These are phyloP conservation scores for Malbranchea zuffiana DNA, from an alignment of 2,329 filamentous ascomycete genomes.

Conservation along the genomic window DNA sequence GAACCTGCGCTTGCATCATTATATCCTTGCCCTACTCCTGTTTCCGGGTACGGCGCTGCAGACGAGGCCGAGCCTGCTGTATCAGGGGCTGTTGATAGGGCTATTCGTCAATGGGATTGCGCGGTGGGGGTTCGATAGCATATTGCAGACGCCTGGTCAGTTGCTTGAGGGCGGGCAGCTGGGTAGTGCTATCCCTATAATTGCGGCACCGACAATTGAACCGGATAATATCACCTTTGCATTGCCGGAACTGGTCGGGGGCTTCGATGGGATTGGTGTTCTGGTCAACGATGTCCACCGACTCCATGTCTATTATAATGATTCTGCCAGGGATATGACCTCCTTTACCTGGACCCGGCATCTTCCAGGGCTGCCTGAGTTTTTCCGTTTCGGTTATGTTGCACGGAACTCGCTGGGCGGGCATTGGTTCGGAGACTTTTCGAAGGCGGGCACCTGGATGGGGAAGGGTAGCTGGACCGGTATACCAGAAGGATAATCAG, in stretches of 20 bases:
- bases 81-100: conserved; percentile 51
- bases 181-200: conserved; percentile 24
- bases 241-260: conserved; percentile 23
- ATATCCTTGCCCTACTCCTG: conserved; percentile 49
- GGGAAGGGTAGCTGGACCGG: conserved; percentile 18
- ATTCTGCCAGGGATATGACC: conserved; percentile 19
- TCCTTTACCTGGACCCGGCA: conserved; percentile 29
- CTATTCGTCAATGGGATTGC: conserved; percentile 54
- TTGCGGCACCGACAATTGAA: conserved; percentile 17
- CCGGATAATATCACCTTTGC: conserved; percentile 28
- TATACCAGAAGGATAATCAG: too few species aligned
- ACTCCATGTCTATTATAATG: conserved; percentile 42
- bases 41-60: conserved; percentile 50
- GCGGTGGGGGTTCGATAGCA: conserved; percentile 52
- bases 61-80: conserved; percentile 47
- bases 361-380: conserved; percentile 25
- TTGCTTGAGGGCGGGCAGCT: conserved; percentile 32
- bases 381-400: conserved; percentile 36
- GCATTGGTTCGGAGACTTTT: conserved; percentile 33
- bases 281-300: conserved; percentile 53
- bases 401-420: conserved; percentile 28
- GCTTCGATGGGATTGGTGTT: conserved; percentile 45
- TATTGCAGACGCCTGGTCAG: conserved; percentile 46
- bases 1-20: conserved; percentile 53
- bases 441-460: conserved; percentile 25